Conservation (phyloP, 371 early-diverging fungal genomes). For the Basidiobolus heterosporus region DNA sequence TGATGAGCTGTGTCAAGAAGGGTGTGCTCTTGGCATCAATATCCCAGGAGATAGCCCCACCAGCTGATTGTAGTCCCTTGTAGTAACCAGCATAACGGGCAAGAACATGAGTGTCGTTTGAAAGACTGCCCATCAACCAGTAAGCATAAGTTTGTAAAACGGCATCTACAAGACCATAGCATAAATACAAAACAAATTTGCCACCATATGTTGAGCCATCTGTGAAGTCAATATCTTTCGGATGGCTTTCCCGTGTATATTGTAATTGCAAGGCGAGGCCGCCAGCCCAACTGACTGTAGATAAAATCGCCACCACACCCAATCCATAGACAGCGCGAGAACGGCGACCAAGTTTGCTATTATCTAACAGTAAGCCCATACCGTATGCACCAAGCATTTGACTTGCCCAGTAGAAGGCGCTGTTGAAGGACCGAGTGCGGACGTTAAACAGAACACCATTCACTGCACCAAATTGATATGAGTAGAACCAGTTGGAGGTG, state of each 20-base stretch:
- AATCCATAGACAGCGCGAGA: constrained; percentile 33
- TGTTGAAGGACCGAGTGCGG: constrained; percentile 45
- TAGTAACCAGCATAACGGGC: constrained; percentile 49
- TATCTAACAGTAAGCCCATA: constrained; percentile 37
- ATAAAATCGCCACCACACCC: constrained; percentile 22
- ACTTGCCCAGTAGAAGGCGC: constrained; percentile 47
- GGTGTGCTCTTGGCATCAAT: constrained; percentile 14
- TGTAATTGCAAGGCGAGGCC: constrained; percentile 36
- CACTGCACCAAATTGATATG: constrained; percentile 41
- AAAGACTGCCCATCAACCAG: constrained; percentile 62
- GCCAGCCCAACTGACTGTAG: constrained; percentile 34
- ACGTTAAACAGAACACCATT: constrained; percentile 35
- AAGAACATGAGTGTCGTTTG: constrained; percentile 43
- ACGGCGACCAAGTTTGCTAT: constrained; percentile 18
- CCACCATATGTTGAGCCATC: constrained; percentile 22
- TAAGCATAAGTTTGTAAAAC: constrained; percentile 38
- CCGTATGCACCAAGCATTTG: constrained; percentile 40
- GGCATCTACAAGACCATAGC: constrained; percentile 52
- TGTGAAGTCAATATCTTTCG: constrained; percentile 18
- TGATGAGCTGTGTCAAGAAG: constrained; percentile 15
- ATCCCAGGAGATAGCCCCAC: constrained; percentile 19
- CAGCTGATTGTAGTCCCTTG: constrained; percentile 23
- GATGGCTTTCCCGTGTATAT: constrained; percentile 15
- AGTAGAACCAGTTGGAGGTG: constrained; percentile 60
- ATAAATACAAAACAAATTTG: constrained; percentile 40